Percentiles rank a stretch among this genome's conserved stretches.
Conservation (phyloP, 2,329 filamentous ascomycete genomes). For the Tolypocladium ovalisporum region DNA sequence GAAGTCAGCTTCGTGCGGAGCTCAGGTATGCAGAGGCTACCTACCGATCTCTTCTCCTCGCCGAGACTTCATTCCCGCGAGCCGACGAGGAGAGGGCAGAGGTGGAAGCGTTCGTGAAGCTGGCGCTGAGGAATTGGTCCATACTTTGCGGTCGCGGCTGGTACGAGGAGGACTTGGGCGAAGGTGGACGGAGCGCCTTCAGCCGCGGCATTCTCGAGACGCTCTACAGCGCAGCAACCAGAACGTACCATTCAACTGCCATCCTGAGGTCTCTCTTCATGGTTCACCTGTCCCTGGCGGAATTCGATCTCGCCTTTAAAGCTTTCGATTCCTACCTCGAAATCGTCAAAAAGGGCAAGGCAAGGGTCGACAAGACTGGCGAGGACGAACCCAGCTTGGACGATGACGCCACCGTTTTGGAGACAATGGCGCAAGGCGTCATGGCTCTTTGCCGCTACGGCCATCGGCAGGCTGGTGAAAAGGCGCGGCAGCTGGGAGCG, state of each 20-base stretch:
- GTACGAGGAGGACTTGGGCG: constrained; percentile 70
- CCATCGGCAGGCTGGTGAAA: constrained; percentile 62
- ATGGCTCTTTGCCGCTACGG: constrained; percentile 76
- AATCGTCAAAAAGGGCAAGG: constrained; percentile 76
- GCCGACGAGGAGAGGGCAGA: constrained; percentile 69
- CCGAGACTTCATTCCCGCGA: constrained; percentile 72
- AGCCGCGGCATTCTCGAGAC: constrained; percentile 74
- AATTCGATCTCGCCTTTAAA: constrained; percentile 85
- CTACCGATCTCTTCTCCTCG: constrained; percentile 70
- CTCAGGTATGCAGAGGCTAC: constrained; percentile 66
- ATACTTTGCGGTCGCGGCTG: constrained; percentile 70
- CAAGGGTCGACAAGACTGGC: constrained; percentile 69
- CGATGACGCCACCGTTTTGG: constrained; percentile 63
- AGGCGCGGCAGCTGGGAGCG: constrained; percentile 58
- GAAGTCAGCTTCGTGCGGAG: constrained; percentile 60
- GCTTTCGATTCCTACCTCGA: constrained; percentile 88
- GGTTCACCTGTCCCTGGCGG: constrained; percentile 76
- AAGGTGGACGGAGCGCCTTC: constrained; percentile 65
- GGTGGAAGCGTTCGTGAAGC: constrained; percentile 71
- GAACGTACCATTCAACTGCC: constrained; percentile 89
- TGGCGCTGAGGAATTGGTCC: constrained; percentile 76
- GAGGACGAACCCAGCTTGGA: constrained; percentile 64
- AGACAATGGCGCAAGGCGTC: constrained; percentile 72
- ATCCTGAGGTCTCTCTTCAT: constrained; percentile 80
- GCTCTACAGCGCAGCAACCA: constrained; percentile 80